A percentile compares a stretch with the other conserved stretches of the same genome.
Conservation (phyloP, 306 rosid genomes). For the Purshia tridentata region DNA sequence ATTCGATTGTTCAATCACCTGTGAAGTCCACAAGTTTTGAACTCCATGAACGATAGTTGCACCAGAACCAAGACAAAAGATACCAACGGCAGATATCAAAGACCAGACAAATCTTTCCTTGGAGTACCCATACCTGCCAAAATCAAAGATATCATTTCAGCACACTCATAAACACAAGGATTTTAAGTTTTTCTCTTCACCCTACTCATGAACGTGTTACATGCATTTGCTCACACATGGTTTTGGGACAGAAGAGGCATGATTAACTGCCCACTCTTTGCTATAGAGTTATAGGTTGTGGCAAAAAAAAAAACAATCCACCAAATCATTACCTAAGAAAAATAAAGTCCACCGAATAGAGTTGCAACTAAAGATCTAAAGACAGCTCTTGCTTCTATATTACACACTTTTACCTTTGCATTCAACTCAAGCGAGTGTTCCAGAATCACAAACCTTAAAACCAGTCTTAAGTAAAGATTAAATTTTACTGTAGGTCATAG, state of each 20-base stretch:
- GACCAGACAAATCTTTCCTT: conserved; percentile 99
- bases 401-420: neutral
- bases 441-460: neutral
- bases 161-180: neutral
- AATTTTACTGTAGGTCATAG: neutral
- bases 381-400: conserved; percentile 1
- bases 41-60: conserved; percentile 91
- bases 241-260: neutral
- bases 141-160: conserved; percentile 28
- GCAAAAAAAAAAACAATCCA: neutral
- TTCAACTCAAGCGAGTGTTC: neutral
- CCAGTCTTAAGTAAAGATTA: neutral
- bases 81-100: conserved; percentile 96
- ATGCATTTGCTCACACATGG: neutral
- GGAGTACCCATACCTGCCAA: conserved; percentile 89
- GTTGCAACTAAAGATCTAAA: neutral
- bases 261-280: neutral
- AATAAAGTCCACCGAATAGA: too few relatives aligned
- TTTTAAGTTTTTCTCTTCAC: neutral
- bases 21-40: conserved; percentile 92
- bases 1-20: conserved; percentile 46
- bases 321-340: neutral
- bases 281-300: neutral
- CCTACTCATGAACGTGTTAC: neutral
- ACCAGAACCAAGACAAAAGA: conserved; percentile 97